Percentiles rank a stretch among this genome's conserved stretches.
phyloP scores from a whole-genome alignment of 2,329 filamentous ascomycete genomes.

The Stemphylium vesicarium region DNA sequence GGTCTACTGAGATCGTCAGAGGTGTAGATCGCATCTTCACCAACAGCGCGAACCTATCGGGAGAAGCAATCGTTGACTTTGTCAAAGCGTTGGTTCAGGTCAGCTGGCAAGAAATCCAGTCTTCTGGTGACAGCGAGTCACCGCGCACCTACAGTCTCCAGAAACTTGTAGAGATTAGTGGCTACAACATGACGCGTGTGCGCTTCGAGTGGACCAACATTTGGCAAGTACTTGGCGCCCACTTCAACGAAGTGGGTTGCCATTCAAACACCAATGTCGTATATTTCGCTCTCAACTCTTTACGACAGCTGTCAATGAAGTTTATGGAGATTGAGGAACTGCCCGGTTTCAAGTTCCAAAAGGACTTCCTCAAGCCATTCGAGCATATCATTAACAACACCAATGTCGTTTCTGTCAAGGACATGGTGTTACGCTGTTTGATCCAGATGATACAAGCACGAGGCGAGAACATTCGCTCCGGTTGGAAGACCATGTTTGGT shows the following conservation, averaged over 20 bases:
- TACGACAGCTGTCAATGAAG: conserved; percentile 95
- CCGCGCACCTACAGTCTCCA: conserved; percentile 96
- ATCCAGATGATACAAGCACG: conserved; percentile 99
- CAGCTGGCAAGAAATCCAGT: conserved; percentile 99
- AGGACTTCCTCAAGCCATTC: conserved; percentile 98
- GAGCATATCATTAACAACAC: conserved; percentile 97
- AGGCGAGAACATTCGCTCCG: conserved; percentile 95
- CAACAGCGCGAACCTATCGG: conserved; percentile 90
- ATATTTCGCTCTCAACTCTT: conserved; percentile 94
- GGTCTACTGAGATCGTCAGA: conserved; percentile 90
- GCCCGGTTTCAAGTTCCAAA: conserved; percentile 99
- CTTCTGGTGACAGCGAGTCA: conserved; percentile 92
- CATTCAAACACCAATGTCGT: conserved; percentile 96
- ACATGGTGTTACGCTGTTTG: conserved; percentile 93
- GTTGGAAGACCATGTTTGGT: conserved; percentile 99
- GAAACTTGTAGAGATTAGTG: conserved; percentile 97
- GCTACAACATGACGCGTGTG: conserved; percentile 99
- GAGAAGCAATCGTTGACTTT: conserved; percentile 95
- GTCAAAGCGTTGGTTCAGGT: conserved; percentile 91
- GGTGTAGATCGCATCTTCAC: conserved; percentile 96
- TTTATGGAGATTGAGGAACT: conserved; percentile 99
- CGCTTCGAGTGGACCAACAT: conserved; percentile 98
- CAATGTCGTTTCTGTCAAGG: conserved; percentile 88
- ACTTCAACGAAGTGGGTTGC: conserved; percentile 97
- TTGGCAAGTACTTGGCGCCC: conserved; percentile 96